These are phyloP conservation scores for Trametes gibbosa DNA, from an alignment of 768 basidiomycete species.

Conservation along the genomic window DNA sequence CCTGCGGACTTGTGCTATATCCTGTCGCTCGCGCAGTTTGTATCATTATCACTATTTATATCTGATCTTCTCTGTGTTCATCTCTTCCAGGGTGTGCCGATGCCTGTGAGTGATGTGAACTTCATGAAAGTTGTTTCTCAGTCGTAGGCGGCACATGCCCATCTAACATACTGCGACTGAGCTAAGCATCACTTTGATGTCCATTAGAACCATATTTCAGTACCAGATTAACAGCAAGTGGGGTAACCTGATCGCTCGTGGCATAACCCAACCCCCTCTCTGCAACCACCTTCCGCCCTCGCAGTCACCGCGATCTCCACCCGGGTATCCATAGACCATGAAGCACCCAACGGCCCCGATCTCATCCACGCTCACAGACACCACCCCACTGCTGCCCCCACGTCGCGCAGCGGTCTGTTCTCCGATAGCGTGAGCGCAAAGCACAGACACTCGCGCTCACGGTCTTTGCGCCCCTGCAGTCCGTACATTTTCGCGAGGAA, in stretches of 20 bases:
- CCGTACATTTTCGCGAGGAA: slow-evolving; percentile 81
- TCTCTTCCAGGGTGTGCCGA: background rate
- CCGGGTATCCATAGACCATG: slow-evolving; percentile 5
- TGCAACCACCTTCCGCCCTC: background rate
- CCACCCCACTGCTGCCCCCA: slow-evolving; percentile 64
- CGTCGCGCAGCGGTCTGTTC: slow-evolving; percentile 59
- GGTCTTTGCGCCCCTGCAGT: slow-evolving; percentile 65
- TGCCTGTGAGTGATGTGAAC: too few relatives aligned
- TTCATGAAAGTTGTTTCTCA: too few relatives aligned
- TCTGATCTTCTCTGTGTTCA: background rate
- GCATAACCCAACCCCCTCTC: background rate
- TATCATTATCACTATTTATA: background rate
- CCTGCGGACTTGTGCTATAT: background rate
- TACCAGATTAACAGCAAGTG: slow-evolving; percentile 4
- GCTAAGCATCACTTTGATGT: background rate
- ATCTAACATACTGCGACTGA: background rate
- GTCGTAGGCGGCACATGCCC: too few relatives aligned
- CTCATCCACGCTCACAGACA: slow-evolving; percentile 32
- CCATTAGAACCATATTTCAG: slow-evolving; percentile 1
- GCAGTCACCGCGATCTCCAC: background rate
- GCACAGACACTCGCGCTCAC: slow-evolving; percentile 71
- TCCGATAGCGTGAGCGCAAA: slow-evolving; percentile 67
- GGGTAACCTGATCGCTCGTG: background rate
- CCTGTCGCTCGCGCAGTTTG: slow-evolving; percentile 8
- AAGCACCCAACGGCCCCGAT: background rate